Evolutionary conservation across 495 filamentous ascomycete genomes (phyloP).

Genomic region (Penicillium robsamsonii): DNA sequence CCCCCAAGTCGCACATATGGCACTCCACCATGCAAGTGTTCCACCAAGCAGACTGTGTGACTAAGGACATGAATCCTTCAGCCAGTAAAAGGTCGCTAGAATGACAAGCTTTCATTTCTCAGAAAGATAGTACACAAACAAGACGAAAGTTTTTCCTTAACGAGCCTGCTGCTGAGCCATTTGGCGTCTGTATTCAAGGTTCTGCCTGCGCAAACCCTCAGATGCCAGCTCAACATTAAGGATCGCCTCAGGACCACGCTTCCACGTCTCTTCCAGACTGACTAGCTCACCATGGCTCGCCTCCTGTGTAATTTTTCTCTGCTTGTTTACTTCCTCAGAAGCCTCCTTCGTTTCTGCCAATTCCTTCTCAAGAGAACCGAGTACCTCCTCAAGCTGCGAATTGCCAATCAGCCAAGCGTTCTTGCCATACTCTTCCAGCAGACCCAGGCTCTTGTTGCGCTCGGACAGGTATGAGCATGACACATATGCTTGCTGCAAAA

Average conservation of each 20-base stretch:
- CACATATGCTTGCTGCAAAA: slow-evolving; percentile 55
- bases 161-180: slow-evolving; percentile 37
- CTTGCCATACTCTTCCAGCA: slow-evolving; percentile 78
- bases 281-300: slow-evolving; percentile 63
- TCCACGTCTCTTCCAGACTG: slow-evolving; percentile 71
- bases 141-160: slow-evolving; percentile 7
- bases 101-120: neutral
- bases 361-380: slow-evolving; percentile 73
- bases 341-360: slow-evolving; percentile 62
- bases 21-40: slow-evolving; percentile 1
- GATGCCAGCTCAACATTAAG: slow-evolving; percentile 74
- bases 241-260: slow-evolving; percentile 63
- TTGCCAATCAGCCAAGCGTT: slow-evolving; percentile 91
- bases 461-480: slow-evolving; percentile 62
- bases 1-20: neutral
- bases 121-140: slow-evolving; percentile 1
- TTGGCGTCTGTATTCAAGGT: slow-evolving; percentile 53
- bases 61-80: neutral
- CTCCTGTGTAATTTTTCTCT: slow-evolving; percentile 69
- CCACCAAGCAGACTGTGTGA: slow-evolving; percentile 3
- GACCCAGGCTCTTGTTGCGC: slow-evolving; percentile 65
- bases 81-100: neutral
- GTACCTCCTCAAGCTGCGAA: slow-evolving; percentile 67
- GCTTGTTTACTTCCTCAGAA: slow-evolving; percentile 67
- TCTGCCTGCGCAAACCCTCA: slow-evolving; percentile 64